A percentile compares a stretch with the other conserved stretches of the same genome.
Evolutionary conservation across 805 yeast genomes (phyloP).

Genomic region (Tetrapisispora arboricola): DNA sequence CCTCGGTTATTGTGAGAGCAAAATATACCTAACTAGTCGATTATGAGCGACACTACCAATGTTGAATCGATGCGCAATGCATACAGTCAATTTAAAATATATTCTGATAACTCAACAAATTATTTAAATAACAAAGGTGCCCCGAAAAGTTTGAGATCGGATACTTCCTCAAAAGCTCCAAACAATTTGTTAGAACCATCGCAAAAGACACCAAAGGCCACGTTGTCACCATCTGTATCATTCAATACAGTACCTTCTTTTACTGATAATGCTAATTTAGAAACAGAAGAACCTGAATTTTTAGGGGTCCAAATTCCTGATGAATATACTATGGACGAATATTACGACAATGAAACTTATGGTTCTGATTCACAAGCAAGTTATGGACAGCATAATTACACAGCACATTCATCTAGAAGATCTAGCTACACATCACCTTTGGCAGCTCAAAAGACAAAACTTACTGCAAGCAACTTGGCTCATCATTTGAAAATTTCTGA

Average conservation of each 20-base stretch:
- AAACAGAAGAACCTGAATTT: conserved; percentile 16
- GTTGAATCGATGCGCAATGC: neutral
- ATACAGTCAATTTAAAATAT: neutral
- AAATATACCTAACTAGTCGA: too few species aligned
- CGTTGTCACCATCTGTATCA: conserved; percentile 20
- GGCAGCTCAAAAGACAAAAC: neutral
- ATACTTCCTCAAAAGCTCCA: too few species aligned
- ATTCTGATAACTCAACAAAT: neutral
- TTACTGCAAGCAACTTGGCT: conserved; percentile 1
- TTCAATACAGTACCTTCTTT: conserved; percentile 28
- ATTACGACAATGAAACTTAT: conserved; percentile 24
- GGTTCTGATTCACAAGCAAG: conserved; percentile 1
- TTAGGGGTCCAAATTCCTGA: conserved; percentile 21
- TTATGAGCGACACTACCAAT: neutral
- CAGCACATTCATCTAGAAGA: neutral
- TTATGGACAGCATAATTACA: neutral
- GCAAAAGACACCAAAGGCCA: neutral
- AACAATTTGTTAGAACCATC: too few species aligned
- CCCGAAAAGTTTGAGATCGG: neutral
- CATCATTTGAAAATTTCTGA: conserved; percentile 20
- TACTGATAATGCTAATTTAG: conserved; percentile 11
- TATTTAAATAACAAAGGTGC: neutral
- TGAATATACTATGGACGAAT: conserved; percentile 27
- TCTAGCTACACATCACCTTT: conserved; percentile 5
- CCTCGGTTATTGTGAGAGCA: too few species aligned